phyloP scores from a whole-genome alignment of 345 rosid species.

The Melastoma malabathricum region DNA sequence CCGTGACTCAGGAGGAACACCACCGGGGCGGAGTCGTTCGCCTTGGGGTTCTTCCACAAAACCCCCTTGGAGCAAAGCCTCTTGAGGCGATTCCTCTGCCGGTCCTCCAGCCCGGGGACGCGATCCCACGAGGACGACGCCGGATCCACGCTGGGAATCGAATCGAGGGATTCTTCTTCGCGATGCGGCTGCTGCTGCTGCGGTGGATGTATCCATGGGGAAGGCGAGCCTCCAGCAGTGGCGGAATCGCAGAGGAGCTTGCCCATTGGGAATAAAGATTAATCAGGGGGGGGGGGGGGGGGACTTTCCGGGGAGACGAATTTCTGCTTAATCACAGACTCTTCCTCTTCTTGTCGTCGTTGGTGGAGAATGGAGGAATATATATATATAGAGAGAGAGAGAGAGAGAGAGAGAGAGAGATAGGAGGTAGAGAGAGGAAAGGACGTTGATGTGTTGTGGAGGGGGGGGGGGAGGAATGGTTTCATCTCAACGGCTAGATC shows the following conservation, averaged over 20 bases:
- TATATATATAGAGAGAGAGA: too few relatives aligned
- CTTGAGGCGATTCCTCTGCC: conserved; percentile 60
- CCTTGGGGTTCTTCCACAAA: conserved; percentile 73
- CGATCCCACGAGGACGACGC: conserved; percentile 46
- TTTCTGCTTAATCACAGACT: too few relatives aligned
- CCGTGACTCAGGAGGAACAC: conserved; percentile 82
- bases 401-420: too few relatives aligned
- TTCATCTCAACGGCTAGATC: too few relatives aligned
- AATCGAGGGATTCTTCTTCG: conserved; percentile 37
- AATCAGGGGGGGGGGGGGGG: too few relatives aligned
- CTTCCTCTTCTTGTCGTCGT: too few relatives aligned
- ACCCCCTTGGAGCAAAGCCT: conserved; percentile 72
- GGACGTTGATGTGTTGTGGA: too few relatives aligned
- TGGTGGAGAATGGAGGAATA: too few relatives aligned
- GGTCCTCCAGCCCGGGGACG: conserved; percentile 81
- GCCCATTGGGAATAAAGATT: conserved; percentile 36
- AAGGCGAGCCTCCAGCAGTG: conserved; percentile 29
- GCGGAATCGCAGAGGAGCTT: conserved; percentile 72
- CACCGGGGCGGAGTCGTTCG: conserved; percentile 28
- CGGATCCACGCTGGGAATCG: conserved; percentile 35
- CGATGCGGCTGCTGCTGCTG: conserved; percentile 10
- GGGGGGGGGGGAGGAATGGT: too few relatives aligned
- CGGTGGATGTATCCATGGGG: conserved; percentile 43
- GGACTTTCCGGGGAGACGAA: too few relatives aligned
- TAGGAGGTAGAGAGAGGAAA: too few relatives aligned